Conservation (phyloP, 2,329 filamentous ascomycete genomes). For the Xylariaceae sp. region DNA sequence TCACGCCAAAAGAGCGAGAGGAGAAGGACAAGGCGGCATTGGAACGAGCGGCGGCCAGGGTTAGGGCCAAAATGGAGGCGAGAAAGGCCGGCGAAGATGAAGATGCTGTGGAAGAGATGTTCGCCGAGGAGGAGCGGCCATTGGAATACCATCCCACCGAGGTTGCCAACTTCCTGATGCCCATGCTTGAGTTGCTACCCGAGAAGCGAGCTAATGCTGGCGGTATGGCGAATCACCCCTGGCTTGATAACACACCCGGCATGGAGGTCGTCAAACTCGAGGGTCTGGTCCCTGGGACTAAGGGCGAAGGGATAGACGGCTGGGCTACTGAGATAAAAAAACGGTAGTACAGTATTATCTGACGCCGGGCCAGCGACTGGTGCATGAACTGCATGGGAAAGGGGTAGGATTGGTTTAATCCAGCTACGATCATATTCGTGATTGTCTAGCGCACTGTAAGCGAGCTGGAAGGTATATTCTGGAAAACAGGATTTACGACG, state of each 20-base stretch:
- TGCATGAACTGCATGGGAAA: not conserved
- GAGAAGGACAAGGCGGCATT: slow-evolving; percentile 41
- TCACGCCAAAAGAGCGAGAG: slow-evolving; percentile 54
- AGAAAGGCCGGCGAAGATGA: slow-evolving; percentile 43
- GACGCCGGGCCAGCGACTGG: not conserved
- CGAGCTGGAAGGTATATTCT: slow-evolving; percentile 9
- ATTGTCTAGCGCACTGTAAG: slow-evolving; percentile 7
- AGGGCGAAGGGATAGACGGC: slow-evolving; percentile 91
- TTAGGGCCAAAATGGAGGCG: slow-evolving; percentile 49
- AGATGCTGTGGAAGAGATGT: slow-evolving; percentile 41
- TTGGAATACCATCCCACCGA: slow-evolving; percentile 44
- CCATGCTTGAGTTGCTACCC: slow-evolving; percentile 89
- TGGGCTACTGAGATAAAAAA: slow-evolving; percentile 91
- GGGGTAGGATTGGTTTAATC: slow-evolving; percentile 12
- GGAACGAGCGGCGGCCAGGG: slow-evolving; percentile 71
- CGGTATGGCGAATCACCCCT: slow-evolving; percentile 87
- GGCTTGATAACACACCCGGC: slow-evolving; percentile 83
- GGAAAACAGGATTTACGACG: slow-evolving; percentile 11
- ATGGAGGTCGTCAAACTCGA: slow-evolving; percentile 83
- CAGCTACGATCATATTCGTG: slow-evolving; percentile 5
- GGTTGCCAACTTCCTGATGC: slow-evolving; percentile 82
- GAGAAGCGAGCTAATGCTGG: slow-evolving; percentile 93
- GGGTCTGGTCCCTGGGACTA: slow-evolving; percentile 76
- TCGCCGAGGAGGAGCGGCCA: slow-evolving; percentile 38
- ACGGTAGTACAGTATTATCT: slow-evolving; percentile 56